Evolutionary conservation across 2,329 filamentous ascomycete species (phyloP).

Genomic region (Cordyceps javanica): DNA sequence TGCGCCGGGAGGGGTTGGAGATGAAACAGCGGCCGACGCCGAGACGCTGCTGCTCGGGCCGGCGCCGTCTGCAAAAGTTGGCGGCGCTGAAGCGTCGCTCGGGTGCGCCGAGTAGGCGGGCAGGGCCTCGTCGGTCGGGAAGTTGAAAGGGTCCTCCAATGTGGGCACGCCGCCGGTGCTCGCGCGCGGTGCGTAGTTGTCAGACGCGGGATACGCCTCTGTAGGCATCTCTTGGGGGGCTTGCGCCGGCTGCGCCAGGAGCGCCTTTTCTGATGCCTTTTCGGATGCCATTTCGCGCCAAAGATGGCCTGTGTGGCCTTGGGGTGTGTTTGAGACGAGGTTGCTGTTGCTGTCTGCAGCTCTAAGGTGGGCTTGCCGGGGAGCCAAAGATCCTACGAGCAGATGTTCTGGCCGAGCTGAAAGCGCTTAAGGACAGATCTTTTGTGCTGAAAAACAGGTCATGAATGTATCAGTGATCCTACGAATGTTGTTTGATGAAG

Average conservation of each 20-base stretch:
- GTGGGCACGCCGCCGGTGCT: constrained; percentile 21
- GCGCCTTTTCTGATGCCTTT: background rate
- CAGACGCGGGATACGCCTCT: constrained; percentile 3
- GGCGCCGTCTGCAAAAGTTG: background rate
- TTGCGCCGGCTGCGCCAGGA: background rate
- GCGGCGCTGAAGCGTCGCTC: background rate
- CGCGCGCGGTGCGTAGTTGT: background rate
- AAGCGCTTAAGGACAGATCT: background rate
- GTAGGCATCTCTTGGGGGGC: constrained; percentile 1
- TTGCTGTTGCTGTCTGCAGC: background rate
- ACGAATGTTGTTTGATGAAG: background rate
- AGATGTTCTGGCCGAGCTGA: background rate
- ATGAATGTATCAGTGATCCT: background rate
- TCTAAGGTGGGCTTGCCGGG: background rate
- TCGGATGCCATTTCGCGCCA: background rate
- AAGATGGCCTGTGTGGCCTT: background rate
- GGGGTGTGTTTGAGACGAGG: background rate
- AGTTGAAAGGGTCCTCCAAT: constrained; percentile 32
- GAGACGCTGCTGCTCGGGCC: constrained; percentile 1
- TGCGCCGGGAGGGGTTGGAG: constrained; percentile 6
- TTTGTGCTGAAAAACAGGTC: background rate
- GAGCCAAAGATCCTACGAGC: background rate
- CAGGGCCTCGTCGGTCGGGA: constrained; percentile 26
- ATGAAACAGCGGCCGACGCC: background rate
- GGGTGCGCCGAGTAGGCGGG: constrained; percentile 23